Evolutionary conservation across 1,284 basidiomycete species (phyloP).

Genomic region (Puccinia novopanici): DNA sequence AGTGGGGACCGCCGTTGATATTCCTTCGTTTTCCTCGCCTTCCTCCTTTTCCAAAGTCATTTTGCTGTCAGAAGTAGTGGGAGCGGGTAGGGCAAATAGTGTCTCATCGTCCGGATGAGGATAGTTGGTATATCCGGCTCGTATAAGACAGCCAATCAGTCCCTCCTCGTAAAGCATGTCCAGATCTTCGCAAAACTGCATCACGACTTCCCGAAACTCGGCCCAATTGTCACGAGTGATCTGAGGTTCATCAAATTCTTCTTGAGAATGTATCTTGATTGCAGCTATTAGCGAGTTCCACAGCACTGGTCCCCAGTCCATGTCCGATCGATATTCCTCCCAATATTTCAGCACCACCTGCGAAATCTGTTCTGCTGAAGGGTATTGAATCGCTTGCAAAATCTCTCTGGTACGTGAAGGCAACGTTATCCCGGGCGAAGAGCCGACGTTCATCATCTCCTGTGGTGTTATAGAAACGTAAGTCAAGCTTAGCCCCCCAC

Average conservation of each 20-base stretch:
- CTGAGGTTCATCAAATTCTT: conserved; percentile 14
- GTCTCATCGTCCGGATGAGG: conserved; percentile 32
- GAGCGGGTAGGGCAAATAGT: background rate
- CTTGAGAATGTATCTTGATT: conserved; percentile 26
- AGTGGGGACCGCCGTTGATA: background rate
- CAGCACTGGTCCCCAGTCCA: conserved; percentile 30
- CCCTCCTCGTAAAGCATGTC: conserved; percentile 43
- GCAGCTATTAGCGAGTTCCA: conserved; percentile 44
- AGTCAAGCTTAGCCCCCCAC: background rate
- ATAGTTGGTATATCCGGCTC: conserved; percentile 23
- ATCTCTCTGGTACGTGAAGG: conserved; percentile 42
- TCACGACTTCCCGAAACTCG: conserved; percentile 13
- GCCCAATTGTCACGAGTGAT: conserved; percentile 1
- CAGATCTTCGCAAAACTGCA: conserved; percentile 48
- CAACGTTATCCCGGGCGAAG: background rate
- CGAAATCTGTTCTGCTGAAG: conserved; percentile 36
- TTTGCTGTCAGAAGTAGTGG: conserved; percentile 5
- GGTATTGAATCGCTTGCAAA: conserved; percentile 24
- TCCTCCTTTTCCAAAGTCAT: conserved; percentile 39
- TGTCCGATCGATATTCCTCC: conserved; percentile 43
- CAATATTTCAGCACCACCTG: conserved; percentile 29
- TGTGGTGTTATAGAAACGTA: background rate
- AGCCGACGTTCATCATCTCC: conserved; percentile 1
- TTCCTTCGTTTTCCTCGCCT: conserved; percentile 47
- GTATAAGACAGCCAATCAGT: conserved; percentile 17